A percentile compares a stretch with the other conserved stretches of the same genome.
phyloP scores from a whole-genome alignment of 495 filamentous ascomycete genomes.

The Neohortaea acidophila region DNA sequence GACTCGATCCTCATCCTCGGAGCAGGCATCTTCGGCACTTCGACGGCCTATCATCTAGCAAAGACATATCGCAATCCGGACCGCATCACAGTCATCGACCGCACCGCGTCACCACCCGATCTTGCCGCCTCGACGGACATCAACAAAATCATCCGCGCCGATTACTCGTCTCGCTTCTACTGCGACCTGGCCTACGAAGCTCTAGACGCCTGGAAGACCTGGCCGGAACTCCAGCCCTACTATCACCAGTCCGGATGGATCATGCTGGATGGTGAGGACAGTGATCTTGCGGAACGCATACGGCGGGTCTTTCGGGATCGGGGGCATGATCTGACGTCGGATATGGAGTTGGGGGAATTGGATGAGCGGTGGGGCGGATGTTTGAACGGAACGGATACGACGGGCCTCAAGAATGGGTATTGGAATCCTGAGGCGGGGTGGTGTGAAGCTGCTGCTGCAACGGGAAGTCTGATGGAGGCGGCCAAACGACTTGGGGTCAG shows the following conservation, averaged over 20 bases:
- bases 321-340: slow-evolving; percentile 13
- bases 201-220: slow-evolving; percentile 19
- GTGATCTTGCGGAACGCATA: slow-evolving; percentile 23
- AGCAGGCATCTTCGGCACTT: slow-evolving; percentile 32
- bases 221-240: slow-evolving; percentile 20
- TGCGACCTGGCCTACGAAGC: slow-evolving; percentile 22
- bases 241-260: slow-evolving; percentile 30
- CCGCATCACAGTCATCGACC: slow-evolving; percentile 26
- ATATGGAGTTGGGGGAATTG: slow-evolving; percentile 24
- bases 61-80: slow-evolving; percentile 17
- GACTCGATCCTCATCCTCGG: slow-evolving; percentile 29
- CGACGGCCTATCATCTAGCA: slow-evolving; percentile 32
- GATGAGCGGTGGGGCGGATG: slow-evolving; percentile 22
- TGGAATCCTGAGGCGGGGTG: slow-evolving; percentile 30
- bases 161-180: slow-evolving; percentile 21
- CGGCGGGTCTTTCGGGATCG: slow-evolving; percentile 24
- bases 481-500: slow-evolving; percentile 24
- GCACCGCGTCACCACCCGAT: slow-evolving; percentile 13
- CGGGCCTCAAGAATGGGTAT: slow-evolving; percentile 16
- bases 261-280: slow-evolving; percentile 23
- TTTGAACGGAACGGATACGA: slow-evolving; percentile 21
- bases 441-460: slow-evolving; percentile 28
- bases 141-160: slow-evolving; percentile 25
- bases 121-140: slow-evolving; percentile 22
- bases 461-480: slow-evolving; percentile 24